Conservation (phyloP, 83 land plant genomes). For the Thuja plicata region DNA sequence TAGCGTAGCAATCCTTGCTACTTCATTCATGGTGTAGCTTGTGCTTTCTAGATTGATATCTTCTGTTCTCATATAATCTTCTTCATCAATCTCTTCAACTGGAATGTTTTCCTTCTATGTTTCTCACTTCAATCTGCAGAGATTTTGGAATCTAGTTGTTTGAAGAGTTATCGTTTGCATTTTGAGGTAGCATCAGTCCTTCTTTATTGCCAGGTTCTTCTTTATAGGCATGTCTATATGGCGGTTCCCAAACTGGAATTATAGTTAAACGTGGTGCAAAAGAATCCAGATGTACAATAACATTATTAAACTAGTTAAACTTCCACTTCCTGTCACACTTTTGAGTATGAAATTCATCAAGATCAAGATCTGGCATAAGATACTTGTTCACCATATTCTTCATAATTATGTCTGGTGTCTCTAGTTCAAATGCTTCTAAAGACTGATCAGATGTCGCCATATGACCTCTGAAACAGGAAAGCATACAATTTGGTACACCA, state of each 20-base stretch:
- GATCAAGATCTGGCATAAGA: conserved; percentile 70
- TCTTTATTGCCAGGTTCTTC: conserved; percentile 3
- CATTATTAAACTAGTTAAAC: conserved; percentile 90
- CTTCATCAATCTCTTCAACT: no score
- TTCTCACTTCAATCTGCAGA: no score
- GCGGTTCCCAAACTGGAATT: conserved; percentile 87
- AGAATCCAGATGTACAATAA: conserved; percentile 55
- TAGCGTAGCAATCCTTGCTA: no score
- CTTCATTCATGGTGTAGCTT: no score
- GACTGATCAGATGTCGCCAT: no score
- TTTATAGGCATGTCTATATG: conserved; percentile 62
- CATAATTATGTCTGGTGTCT: conserved; percentile 64
- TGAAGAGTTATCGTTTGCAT: conserved; percentile 6
- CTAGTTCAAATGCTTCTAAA: conserved; percentile 67
- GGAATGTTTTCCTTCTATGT: no score
- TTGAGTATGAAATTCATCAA: conserved; percentile 58
- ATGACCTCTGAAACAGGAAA: no score
- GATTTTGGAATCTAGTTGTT: conserved; percentile 38
- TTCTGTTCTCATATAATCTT: no score
- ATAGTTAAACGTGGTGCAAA: conserved; percentile 60
- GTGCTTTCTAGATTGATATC: no score
- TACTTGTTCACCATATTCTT: no score
- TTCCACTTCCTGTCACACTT: conserved; percentile 85
- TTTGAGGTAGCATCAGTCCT: not conserved
- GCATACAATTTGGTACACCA: no score